These are phyloP conservation scores for Rauvolfia tetraphylla DNA, from an alignment of 257 asterid species.

Conservation along the genomic window DNA sequence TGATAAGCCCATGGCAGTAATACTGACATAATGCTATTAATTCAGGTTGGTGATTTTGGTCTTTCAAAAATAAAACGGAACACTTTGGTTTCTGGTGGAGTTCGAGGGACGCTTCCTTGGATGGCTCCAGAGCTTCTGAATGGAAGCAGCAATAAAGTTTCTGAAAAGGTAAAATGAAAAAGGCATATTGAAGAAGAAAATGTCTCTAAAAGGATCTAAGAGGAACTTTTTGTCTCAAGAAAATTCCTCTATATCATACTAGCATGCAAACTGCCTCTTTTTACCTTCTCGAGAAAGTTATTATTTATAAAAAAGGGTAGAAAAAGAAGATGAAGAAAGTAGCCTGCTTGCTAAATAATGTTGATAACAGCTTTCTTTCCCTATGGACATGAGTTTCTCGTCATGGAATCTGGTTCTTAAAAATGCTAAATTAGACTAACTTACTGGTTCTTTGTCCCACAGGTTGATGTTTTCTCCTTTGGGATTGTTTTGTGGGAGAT, in stretches of 20 bases:
- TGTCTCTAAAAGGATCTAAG: not conserved
- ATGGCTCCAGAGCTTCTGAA: constrained; percentile 94
- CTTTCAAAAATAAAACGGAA: constrained; percentile 79
- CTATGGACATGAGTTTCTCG: not conserved
- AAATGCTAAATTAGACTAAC: not conserved
- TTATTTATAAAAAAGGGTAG: not conserved
- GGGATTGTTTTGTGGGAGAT: constrained; percentile 98
- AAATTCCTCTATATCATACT: too few species aligned
- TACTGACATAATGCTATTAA: constrained; percentile 21
- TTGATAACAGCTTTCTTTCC: not conserved
- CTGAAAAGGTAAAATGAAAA: constrained; percentile 66
- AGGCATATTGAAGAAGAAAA: not conserved
- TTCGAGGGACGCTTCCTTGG: constrained; percentile 96
- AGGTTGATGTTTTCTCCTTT: constrained; percentile 95
- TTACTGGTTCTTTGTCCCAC: constrained; percentile 22
- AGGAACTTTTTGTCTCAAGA: not conserved
- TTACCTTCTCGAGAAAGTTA: not conserved
- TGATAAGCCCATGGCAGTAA: constrained; percentile 1
- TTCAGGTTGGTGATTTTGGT: constrained; percentile 93
- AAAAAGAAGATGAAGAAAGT: not conserved
- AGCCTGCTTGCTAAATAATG: not conserved
- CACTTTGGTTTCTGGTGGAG: constrained; percentile 96
- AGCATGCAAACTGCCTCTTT: not conserved
- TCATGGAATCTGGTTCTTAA: not conserved
- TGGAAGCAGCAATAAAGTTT: constrained; percentile 77